Evolutionary conservation across 805 yeast genomes (phyloP).

Genomic region (Yarrowia phangngaensis): DNA sequence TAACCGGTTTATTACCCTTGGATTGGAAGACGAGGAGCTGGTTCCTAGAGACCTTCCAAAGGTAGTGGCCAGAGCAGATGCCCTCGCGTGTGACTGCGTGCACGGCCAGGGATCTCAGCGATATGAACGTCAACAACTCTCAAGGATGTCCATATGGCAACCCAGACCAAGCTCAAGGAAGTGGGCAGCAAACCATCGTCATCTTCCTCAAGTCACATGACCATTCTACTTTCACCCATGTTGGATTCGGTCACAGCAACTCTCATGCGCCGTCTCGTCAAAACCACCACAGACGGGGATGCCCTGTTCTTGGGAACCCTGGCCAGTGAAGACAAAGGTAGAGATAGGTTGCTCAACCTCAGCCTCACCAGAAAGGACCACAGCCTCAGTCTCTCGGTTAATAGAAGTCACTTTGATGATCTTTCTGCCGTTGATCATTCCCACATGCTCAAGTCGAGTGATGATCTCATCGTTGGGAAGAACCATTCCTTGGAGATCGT

Average conservation of each 20-base stretch:
- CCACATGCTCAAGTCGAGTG: conserved; percentile 88
- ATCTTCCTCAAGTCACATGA: too few relatives aligned
- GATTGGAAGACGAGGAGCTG: conserved; percentile 5
- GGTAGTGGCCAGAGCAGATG: conserved; percentile 2
- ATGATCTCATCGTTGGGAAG: conserved; percentile 88
- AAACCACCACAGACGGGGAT: conserved; percentile 4
- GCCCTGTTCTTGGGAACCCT: conserved; percentile 99
- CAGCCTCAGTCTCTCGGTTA: conserved; percentile 71
- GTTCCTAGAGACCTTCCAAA: conserved; percentile 1
- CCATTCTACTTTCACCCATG: too few relatives aligned
- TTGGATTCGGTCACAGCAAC: too few relatives aligned
- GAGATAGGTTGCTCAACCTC: conserved; percentile 98
- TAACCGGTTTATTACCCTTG: conserved; percentile 4
- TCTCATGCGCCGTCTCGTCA: too few relatives aligned
- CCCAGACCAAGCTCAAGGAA: too few relatives aligned
- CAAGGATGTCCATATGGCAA: conserved; percentile 4
- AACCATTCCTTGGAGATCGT: conserved; percentile 93
- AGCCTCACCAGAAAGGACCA: conserved; percentile 90
- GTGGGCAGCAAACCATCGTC: too few relatives aligned
- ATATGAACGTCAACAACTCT: conserved; percentile 8
- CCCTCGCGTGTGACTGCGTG: background rate
- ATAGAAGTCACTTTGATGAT: conserved; percentile 86
- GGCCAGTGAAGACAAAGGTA: conserved; percentile 97
- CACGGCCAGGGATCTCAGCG: background rate
- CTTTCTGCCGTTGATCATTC: conserved; percentile 99